Percentiles rank a stretch among this genome's conserved stretches.
Conservation (phyloP, 495 filamentous ascomycete species). For the Penicillium verhagenii region DNA sequence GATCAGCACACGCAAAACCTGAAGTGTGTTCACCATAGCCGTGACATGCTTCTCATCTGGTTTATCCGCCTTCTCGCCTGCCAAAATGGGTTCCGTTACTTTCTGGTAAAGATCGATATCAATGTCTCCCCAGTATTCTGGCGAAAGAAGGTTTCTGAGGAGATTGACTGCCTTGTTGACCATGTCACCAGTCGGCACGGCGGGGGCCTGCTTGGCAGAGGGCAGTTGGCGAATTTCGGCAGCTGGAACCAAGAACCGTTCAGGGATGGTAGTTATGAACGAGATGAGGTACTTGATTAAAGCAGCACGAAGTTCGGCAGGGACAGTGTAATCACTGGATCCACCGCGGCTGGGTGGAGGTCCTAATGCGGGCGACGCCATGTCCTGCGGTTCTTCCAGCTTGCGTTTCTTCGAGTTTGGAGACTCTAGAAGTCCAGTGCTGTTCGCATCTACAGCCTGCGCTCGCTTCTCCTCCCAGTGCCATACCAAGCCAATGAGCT, state of each 20-base stretch:
- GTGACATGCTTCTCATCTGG: slow-evolving; percentile 71
- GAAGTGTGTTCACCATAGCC: slow-evolving; percentile 85
- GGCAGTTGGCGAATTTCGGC: slow-evolving; percentile 59
- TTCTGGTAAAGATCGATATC: slow-evolving; percentile 90
- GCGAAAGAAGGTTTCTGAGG: slow-evolving; percentile 81
- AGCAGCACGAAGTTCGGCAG: slow-evolving; percentile 62
- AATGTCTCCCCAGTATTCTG: slow-evolving; percentile 87
- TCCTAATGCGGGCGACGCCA: slow-evolving; percentile 44
- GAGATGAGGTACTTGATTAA: slow-evolving; percentile 91
- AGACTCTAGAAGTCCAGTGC: slow-evolving; percentile 56
- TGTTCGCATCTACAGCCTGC: slow-evolving; percentile 42
- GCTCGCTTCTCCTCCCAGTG: slow-evolving; percentile 86
- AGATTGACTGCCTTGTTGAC: slow-evolving; percentile 79
- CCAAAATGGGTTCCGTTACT: slow-evolving; percentile 78
- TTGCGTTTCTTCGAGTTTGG: slow-evolving; percentile 75
- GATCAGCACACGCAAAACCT: slow-evolving; percentile 83
- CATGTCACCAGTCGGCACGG: slow-evolving; percentile 66
- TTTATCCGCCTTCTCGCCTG: slow-evolving; percentile 64
- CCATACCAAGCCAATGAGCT: slow-evolving; percentile 86
- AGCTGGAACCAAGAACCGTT: slow-evolving; percentile 73
- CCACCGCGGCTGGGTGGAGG: slow-evolving; percentile 53
- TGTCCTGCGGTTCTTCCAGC: slow-evolving; percentile 54
- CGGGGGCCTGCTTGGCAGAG: slow-evolving; percentile 41
- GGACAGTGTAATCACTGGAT: slow-evolving; percentile 63
- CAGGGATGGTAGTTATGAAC: slow-evolving; percentile 86